These are phyloP conservation scores for Backusella liffmaniae DNA, from an alignment of 192 early-diverging fungal genomes.

Conservation along the genomic window DNA sequence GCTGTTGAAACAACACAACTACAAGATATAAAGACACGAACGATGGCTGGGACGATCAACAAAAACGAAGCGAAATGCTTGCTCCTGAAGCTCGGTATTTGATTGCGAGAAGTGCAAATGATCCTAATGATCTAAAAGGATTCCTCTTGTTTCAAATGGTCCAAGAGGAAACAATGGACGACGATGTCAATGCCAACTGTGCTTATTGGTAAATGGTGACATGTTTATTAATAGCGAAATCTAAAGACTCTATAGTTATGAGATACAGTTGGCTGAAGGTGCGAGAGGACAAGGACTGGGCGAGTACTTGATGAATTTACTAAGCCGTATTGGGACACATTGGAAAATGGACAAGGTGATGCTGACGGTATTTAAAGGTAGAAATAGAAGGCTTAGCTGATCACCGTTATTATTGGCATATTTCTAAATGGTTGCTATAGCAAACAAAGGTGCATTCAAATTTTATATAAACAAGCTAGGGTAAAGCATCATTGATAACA, in stretches of 20 bases:
- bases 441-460: slow-evolving; percentile 55
- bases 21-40: slow-evolving; percentile 60
- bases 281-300: slow-evolving; percentile 55
- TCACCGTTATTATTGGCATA: neutral
- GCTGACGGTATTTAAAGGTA: slow-evolving; percentile 71
- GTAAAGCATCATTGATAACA: slow-evolving; percentile 29
- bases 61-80: slow-evolving; percentile 58
- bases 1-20: neutral
- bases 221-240: neutral
- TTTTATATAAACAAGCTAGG: slow-evolving; percentile 59
- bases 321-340: slow-evolving; percentile 49
- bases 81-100: slow-evolving; percentile 56
- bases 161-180: slow-evolving; percentile 62
- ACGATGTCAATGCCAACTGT: slow-evolving; percentile 45
- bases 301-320: slow-evolving; percentile 49
- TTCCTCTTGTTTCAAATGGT: slow-evolving; percentile 63
- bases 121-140: slow-evolving; percentile 44
- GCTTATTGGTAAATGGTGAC: slow-evolving; percentile 60
- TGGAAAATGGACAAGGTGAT: slow-evolving; percentile 62
- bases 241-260: slow-evolving; percentile 45
- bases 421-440: slow-evolving; percentile 20
- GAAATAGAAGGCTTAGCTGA: neutral
- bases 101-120: slow-evolving; percentile 38
- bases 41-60: slow-evolving; percentile 61
- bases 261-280: slow-evolving; percentile 55